These are phyloP conservation scores for Rubia tinctorum DNA, from an alignment of 305 asterid species.

Conservation along the genomic window DNA sequence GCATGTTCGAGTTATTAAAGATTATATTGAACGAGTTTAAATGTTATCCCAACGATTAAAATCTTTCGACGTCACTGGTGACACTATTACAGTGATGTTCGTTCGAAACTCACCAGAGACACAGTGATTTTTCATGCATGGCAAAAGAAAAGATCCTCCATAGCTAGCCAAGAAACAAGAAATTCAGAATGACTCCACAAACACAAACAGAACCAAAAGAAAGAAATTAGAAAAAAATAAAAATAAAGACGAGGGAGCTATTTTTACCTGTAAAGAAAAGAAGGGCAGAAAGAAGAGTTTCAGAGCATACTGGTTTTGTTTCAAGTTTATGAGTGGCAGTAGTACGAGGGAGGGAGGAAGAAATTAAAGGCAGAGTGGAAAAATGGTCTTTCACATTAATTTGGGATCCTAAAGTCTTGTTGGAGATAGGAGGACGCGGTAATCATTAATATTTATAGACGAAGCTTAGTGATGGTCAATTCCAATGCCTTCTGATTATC, in stretches of 20 bases:
- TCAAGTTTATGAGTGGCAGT: too few species aligned
- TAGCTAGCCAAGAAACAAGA: not conserved
- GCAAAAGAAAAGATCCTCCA: too few species aligned
- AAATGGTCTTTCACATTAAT: not conserved
- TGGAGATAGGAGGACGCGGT: not conserved
- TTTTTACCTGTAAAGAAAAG: not conserved
- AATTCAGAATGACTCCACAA: not conserved
- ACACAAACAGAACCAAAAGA: too few species aligned
- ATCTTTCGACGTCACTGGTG: too few species aligned
- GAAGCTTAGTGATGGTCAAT: not conserved
- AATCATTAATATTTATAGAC: not conserved
- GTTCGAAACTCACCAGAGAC: too few species aligned
- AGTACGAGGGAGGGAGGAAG: not conserved
- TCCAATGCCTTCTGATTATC: not conserved
- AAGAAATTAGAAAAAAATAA: too few species aligned
- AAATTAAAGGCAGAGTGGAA: not conserved
- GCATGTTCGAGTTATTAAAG: not conserved
- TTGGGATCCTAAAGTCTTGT: not conserved
- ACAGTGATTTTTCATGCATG: too few species aligned
- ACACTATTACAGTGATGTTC: too few species aligned
- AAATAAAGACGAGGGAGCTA: too few species aligned
- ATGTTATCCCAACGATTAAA: too few species aligned
- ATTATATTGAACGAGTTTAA: too few species aligned
- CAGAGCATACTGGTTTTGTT: not conserved
- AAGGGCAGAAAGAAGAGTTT: not conserved